A percentile compares a stretch with the other conserved stretches of the same genome.
phyloP scores from a whole-genome alignment of 192 early-diverging fungal species.

The Podila horticola region DNA sequence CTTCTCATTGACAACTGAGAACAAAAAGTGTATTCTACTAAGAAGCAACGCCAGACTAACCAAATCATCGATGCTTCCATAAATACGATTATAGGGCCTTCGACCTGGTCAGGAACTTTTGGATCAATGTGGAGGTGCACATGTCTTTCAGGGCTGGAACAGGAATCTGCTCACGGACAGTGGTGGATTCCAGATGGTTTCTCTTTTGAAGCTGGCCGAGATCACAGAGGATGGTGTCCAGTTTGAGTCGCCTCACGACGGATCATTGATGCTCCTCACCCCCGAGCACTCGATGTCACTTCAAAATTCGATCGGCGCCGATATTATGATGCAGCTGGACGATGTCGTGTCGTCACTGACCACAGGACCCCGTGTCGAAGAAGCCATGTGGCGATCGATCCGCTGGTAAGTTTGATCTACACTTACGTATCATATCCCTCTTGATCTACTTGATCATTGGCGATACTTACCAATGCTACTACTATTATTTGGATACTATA shows the following conservation, averaged over 20 bases:
- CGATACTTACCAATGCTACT: neutral
- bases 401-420: slow-evolving; percentile 64
- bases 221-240: slow-evolving; percentile 89
- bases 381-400: slow-evolving; percentile 90
- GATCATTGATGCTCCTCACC: slow-evolving; percentile 82
- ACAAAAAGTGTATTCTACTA: neutral
- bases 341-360: slow-evolving; percentile 88
- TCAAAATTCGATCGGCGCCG: slow-evolving; percentile 89
- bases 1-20: neutral
- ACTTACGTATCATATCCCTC: neutral
- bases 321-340: slow-evolving; percentile 94
- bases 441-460: neutral
- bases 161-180: slow-evolving; percentile 84
- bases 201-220: slow-evolving; percentile 81
- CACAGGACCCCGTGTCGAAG: slow-evolving; percentile 84
- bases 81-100: slow-evolving; percentile 54
- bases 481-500: neutral
- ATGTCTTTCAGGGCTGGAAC: slow-evolving; percentile 85
- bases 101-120: slow-evolving; percentile 80
- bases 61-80: neutral
- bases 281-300: slow-evolving; percentile 88
- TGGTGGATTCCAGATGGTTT: slow-evolving; percentile 93
- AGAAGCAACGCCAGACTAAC: neutral
- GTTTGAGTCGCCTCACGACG: slow-evolving; percentile 87
- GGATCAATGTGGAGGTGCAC: slow-evolving; percentile 78